Evolutionary conservation across 805 yeast genomes (phyloP), one percentile per base, ranked within the genome.

Genomic region (Barnettozyma sucrosica): DNA sequence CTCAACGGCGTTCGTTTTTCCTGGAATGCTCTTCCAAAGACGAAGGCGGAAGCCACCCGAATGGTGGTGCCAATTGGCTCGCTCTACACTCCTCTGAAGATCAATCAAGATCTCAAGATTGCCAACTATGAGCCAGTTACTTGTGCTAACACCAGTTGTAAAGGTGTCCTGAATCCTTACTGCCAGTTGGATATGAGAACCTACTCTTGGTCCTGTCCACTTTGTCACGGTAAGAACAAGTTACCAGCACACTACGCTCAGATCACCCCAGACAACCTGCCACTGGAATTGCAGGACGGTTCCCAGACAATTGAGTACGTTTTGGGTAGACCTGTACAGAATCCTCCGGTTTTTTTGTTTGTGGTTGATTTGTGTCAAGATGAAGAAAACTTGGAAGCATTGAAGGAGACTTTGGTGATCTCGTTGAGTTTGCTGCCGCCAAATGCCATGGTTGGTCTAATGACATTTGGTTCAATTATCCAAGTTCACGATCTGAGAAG

Each of bases 41-140:
- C 96, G 34, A 81, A 89, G 56, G 79, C 81, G 37, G 98, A 93
- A 66, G 93, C 96, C 18, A 83, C 83, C 58, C 85, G 93, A 56
- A 85, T 89, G 61, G 95, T 92, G 18, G 90, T 93, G 28, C 99
- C 99, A 11, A 83, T 93, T 33, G 96, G 97, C 37, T 84, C 96
- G 47, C 70, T 93, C 52, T 93, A 89, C 72, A 90, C 97, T n/a
- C 99, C 99, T 8, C 76, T 93, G 57, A 81, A 88, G 59, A 80
- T 79, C 49, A 79, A 86, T 55, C 85, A 83, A 50, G 89, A 83
- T 53, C 71, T 89, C 52, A 83, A 88, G 16, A 69, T 86, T 45
- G 89, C 92, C 48, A 79, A 79, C 58, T 89, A 89, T 66, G 96
- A 90, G 65, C 97, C 97, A 11, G 81, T 82, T 44, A 68, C 79